phyloP scores from a whole-genome alignment of 148 eudicot species.

The Cornus kousa region DNA sequence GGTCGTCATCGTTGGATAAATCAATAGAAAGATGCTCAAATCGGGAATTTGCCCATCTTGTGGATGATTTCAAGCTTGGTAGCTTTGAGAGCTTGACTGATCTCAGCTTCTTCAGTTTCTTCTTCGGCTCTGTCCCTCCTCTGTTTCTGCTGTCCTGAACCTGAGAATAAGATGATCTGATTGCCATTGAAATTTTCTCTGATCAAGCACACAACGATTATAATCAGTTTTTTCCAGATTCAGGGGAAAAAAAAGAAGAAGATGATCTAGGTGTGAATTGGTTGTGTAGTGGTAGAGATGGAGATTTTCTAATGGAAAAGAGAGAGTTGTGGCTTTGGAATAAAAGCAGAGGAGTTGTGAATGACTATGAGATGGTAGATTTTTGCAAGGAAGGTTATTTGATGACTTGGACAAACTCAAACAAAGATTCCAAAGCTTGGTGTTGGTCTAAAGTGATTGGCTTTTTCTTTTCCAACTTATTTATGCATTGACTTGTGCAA shows the following conservation, averaged over 20 bases:
- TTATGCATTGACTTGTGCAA: conserved; percentile 13
- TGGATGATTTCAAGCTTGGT: conserved; percentile 37
- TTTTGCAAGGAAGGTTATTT: conserved; percentile 6
- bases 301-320: not conserved
- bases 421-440: conserved; percentile 7
- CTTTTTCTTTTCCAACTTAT: not conserved
- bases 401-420: not conserved
- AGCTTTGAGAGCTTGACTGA: conserved; percentile 57
- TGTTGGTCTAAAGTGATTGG: conserved; percentile 6
- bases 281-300: not conserved
- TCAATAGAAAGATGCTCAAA: conserved; percentile 13
- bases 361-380: not conserved
- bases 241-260: not conserved
- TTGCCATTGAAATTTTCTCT: conserved; percentile 10
- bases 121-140: conserved; percentile 37
- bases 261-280: not conserved
- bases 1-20: conserved; percentile 33
- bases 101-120: conserved; percentile 51
- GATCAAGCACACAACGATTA: not conserved
- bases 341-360: not conserved
- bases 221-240: not conserved
- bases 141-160: conserved; percentile 21
- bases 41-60: conserved; percentile 31
- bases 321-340: not conserved
- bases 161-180: conserved; percentile 21